Base-by-base conservation (phyloP, 148 eudicot genomes). In the Dianthus caryophyllus region DNA sequence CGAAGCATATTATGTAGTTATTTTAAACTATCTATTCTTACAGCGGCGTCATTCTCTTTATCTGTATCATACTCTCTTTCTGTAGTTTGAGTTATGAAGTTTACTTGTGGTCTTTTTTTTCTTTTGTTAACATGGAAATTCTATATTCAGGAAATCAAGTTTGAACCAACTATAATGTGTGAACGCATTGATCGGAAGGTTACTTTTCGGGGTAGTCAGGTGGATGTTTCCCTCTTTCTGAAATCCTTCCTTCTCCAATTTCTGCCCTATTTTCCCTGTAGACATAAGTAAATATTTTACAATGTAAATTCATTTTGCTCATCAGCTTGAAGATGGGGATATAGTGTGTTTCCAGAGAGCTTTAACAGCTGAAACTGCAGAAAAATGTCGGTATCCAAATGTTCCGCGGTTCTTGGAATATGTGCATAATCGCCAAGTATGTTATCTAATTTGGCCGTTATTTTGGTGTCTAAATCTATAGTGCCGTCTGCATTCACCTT, bases 301-400 rank as follows among this genome's bases (percentile, higher is more conserved):
- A 60, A n/a, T 38, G 18, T 60, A 9, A 18, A 15, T 69, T 20
- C 10, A 30, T 48, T 54, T 46, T 50, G 31, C 9, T 55, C 62
- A 66, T 31, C 75, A 88, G 94, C 87, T 88, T 71, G 94, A 88
- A 80, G 94, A 88, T 68, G 94, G 94, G 33, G 94, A 88, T 38
- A 85, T 88, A 29, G 77, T 88, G 46, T 88, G 94, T 79, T 83
- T 88, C 73, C 94, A 88, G 63, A 85, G 77, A 77, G 50, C 77
- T 31, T 72, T 71, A 64, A 69, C 71, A 26, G 66, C 75, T 74
- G 81, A 81, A 72, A 69, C 21, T 43, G 73, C 73, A 44, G 86
- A 84, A 73, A 73, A 71, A 61, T 75, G 58, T 59, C 87, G 88
- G 3, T 85, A 81, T 73, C 86, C 94, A 31, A 79, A 77, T 44